Evolutionary conservation across 73 alveolate species (phyloP), one percentile per base, ranked within the genome.

Genomic region (Uronychia setigera): DNA sequence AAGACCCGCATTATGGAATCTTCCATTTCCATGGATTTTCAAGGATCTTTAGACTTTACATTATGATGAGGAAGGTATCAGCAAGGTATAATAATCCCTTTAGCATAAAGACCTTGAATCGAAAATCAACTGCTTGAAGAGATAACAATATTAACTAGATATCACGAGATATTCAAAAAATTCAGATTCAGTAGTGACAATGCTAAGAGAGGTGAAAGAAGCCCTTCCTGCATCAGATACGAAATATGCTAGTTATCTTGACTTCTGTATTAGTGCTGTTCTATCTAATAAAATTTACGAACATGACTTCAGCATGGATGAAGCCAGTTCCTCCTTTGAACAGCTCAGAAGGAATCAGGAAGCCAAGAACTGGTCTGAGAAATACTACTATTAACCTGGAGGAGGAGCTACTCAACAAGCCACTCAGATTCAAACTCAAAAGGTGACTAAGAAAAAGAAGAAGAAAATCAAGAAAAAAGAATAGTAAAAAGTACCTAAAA

Each of bases 11-110:
- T 19, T 46, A 46, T 19, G 59, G 58, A 0, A 9, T 80, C 29
- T 58, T 80, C 57, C 32, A 59, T n/a, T 26, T 58, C 35, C 32
- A 74, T 31, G 87, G 79, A 19, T 30, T 80, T 46, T 32, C 46
- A 33, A 80, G 87, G 27, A 26, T 80, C 0, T 28, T 80, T 5
- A 57, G 79, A 26, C 29, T 80, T 27, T 80, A 0, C 87, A 78
- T 14, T 31, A n/a, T 29, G 32, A 31, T 25, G 31, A 19, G 34
- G 60, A 80, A 35, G 60, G 79, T 35, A 80, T 32, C 33, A 33
- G 35, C 28, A 26, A 35, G 74, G 28, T 46, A 19, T n/a, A n/a
- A n/a, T n/a, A n/a, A n/a, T n/a, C n/a, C 5, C 67, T 46, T 19
- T 46, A 46, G 67, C 67, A 46, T 46, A 19, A 19, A 19, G 67